These are phyloP conservation scores for Clonostachys byssicola DNA, from an alignment of 2,329 filamentous ascomycete genomes.

Conservation along the genomic window DNA sequence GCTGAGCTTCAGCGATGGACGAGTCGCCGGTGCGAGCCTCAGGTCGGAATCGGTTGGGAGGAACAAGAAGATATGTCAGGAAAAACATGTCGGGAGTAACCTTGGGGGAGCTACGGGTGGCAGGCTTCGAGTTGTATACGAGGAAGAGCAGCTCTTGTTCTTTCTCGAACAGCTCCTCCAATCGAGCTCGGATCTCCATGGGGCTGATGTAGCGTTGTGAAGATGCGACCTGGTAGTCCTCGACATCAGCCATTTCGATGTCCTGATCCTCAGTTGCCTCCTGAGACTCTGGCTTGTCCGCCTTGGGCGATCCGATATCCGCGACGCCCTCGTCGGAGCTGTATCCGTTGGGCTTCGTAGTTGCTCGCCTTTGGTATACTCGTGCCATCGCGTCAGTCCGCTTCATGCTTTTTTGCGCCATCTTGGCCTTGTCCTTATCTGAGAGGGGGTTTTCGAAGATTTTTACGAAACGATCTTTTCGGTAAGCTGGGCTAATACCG, in stretches of 20 bases:
- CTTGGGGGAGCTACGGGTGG: slow-evolving; percentile 47
- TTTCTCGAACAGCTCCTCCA: slow-evolving; percentile 78
- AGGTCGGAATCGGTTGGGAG: slow-evolving; percentile 87
- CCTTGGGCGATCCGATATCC: slow-evolving; percentile 47
- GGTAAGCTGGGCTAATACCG: slow-evolving; percentile 75
- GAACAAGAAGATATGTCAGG: slow-evolving; percentile 78
- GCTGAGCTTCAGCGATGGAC: slow-evolving; percentile 80
- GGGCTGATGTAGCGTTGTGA: slow-evolving; percentile 75
- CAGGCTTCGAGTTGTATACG: slow-evolving; percentile 76
- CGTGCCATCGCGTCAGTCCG: slow-evolving; percentile 64
- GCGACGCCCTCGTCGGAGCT: slow-evolving; percentile 67
- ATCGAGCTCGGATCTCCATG: slow-evolving; percentile 75
- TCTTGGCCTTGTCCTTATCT: slow-evolving; percentile 71
- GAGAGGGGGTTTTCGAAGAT: slow-evolving; percentile 83
- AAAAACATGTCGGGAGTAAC: slow-evolving; percentile 93
- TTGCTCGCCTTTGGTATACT: slow-evolving; percentile 24
- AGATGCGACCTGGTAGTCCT: slow-evolving; percentile 9
- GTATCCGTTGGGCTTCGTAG: slow-evolving; percentile 33
- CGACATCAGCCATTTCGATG: slow-evolving; percentile 23
- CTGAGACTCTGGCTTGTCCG: background rate
- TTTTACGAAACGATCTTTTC: slow-evolving; percentile 89
- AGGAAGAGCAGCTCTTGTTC: slow-evolving; percentile 80
- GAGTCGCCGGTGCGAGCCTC: slow-evolving; percentile 78
- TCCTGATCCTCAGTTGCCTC: slow-evolving; percentile 11
- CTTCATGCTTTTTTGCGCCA: slow-evolving; percentile 66